Evolutionary conservation across 768 basidiomycete species (phyloP).

Genomic region (Collybia nuda): DNA sequence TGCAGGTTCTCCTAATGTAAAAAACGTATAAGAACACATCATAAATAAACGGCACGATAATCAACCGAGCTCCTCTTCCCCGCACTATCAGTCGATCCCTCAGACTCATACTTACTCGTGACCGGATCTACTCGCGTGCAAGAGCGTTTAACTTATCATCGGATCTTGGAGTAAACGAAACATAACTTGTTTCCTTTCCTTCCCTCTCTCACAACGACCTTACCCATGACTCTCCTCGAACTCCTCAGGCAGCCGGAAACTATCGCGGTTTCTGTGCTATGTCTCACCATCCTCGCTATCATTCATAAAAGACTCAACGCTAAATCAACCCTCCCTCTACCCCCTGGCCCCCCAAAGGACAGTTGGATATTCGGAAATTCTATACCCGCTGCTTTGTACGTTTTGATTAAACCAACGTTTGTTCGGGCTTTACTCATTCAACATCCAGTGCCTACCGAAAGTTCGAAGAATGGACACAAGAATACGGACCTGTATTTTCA

Average conservation of each 20-base stretch:
- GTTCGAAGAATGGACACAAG: constrained; percentile 59
- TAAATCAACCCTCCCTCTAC: not conserved
- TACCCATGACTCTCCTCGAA: not conserved
- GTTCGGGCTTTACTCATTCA: not conserved
- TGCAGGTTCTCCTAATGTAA: no score
- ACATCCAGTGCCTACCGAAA: constrained; percentile 41
- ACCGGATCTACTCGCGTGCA: no score
- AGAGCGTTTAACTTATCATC: no score
- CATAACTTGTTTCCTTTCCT: no score
- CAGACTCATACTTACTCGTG: no score
- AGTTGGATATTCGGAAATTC: constrained; percentile 2
- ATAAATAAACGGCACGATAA: no score
- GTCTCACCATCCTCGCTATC: not conserved
- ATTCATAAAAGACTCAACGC: not conserved
- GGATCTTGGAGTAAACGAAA: no score
- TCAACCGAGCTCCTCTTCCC: no score
- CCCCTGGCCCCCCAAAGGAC: constrained; percentile 2
- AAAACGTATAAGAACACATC: no score
- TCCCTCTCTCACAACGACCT: no score
- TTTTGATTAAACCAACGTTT: not conserved
- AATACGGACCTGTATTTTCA: constrained; percentile 62
- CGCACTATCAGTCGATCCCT: no score
- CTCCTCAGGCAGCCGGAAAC: not conserved
- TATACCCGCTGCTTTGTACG: constrained; percentile 5
- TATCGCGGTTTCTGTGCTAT: not conserved